Percentiles rank a stretch among this genome's conserved stretches.
Evolutionary conservation across 177 flowering plant species (phyloP).

Genomic region (Vitis hybrid): DNA sequence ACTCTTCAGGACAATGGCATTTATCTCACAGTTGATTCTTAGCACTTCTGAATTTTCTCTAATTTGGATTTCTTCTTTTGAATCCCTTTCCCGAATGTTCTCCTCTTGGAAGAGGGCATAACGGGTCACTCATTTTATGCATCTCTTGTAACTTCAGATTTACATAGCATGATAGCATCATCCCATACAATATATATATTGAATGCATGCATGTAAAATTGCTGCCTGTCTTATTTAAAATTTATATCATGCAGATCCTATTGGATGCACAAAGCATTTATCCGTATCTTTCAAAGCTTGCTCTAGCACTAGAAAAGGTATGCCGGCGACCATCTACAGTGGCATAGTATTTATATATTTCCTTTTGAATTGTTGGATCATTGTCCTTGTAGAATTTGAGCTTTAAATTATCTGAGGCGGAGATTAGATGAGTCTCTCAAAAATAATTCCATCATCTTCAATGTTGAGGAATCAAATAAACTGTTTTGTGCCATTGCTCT

Average conservation of each 20-base stretch:
- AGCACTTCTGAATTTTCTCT: not conserved
- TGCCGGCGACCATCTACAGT: not conserved
- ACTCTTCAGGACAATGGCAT: too few species aligned
- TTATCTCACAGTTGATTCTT: not conserved
- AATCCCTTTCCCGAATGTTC: not conserved
- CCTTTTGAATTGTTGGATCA: not conserved
- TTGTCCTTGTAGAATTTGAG: not conserved
- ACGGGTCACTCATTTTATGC: not conserved
- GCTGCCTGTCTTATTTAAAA: not conserved
- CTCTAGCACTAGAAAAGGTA: constrained; percentile 92
- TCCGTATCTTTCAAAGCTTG: constrained; percentile 82
- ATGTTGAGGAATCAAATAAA: too few species aligned
- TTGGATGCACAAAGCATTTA: constrained; percentile 62
- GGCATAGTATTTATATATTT: not conserved
- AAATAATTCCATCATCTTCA: too few species aligned
- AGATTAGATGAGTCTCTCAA: too few species aligned
- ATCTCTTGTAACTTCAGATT: too few species aligned
- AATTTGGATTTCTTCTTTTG: not conserved
- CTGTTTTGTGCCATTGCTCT: too few species aligned
- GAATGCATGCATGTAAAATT: not conserved
- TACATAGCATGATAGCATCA: too few species aligned
- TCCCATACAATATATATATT: too few species aligned
- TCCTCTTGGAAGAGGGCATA: not conserved
- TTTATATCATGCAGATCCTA: constrained; percentile 54
- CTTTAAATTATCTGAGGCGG: not conserved